A percentile compares a stretch with the other conserved stretches of the same genome.
Evolutionary conservation across 345 rosid species (phyloP).

Genomic region (Lepidium sativum): DNA sequence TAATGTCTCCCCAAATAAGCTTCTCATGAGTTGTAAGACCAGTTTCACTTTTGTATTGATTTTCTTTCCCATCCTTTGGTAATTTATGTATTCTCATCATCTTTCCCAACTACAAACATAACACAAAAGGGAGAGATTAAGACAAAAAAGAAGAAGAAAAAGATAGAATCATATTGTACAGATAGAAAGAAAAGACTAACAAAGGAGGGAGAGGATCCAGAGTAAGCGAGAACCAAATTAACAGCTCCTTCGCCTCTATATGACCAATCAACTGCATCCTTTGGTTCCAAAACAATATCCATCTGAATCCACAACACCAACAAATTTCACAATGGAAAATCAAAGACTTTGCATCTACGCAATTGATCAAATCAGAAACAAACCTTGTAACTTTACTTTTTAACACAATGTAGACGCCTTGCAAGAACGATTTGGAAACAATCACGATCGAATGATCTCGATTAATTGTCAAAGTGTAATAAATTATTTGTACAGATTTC

Average conservation of each 20-base stretch:
- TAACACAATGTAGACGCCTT: not conserved
- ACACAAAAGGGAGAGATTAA: not conserved
- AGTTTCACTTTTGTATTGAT: constrained; percentile 19
- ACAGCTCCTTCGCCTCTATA: constrained; percentile 98
- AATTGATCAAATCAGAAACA: not conserved
- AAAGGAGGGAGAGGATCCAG: constrained; percentile 64
- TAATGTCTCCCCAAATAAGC: constrained; percentile 45
- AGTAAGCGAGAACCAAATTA: constrained; percentile 76
- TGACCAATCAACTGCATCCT: constrained; percentile 72
- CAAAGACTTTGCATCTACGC: not conserved
- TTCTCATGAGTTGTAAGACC: constrained; percentile 34
- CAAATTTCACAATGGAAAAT: not conserved
- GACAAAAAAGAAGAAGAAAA: not conserved
- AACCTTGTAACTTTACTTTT: not conserved
- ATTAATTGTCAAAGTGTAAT: not conserved
- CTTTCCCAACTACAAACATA: constrained; percentile 41
- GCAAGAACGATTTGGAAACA: not conserved
- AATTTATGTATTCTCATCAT: constrained; percentile 68
- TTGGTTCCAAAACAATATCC: constrained; percentile 48
- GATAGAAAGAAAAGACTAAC: constrained; percentile 31
- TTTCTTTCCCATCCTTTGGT: constrained; percentile 29
- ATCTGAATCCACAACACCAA: constrained; percentile 25
- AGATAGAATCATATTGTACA: not conserved
- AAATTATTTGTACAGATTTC: not conserved
- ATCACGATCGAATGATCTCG: not conserved